phyloP scores from a whole-genome alignment of 768 basidiomycete genomes.

The Leccinum subtestaceum region DNA sequence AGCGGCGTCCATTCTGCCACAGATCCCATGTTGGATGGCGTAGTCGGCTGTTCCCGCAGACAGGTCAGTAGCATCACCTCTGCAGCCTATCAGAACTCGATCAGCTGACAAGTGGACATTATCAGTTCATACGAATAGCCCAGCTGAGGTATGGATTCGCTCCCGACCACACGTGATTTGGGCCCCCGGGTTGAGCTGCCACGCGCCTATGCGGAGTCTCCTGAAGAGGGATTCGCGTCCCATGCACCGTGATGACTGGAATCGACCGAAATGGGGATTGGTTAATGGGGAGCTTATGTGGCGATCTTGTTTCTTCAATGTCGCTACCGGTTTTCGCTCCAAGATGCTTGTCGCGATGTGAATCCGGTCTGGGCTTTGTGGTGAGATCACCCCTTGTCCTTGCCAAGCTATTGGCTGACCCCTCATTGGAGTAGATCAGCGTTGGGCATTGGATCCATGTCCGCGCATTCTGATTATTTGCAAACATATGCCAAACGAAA shows the following conservation, averaged over 20 bases:
- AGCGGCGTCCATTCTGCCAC: constrained; percentile 5
- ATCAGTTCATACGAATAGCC: no score
- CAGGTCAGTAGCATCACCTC: constrained; percentile 50
- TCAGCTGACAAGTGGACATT: constrained; percentile 29
- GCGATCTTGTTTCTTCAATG: constrained; percentile 51
- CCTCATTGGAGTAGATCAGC: constrained; percentile 14
- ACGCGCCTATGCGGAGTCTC: not conserved
- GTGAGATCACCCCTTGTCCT: constrained; percentile 16
- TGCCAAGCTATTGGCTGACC: not conserved
- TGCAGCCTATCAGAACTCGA: constrained; percentile 11
- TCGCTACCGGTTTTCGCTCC: constrained; percentile 23
- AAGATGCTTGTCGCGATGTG: constrained; percentile 22
- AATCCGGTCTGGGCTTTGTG: constrained; percentile 20
- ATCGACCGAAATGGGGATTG: constrained; percentile 4
- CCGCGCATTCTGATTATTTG: constrained; percentile 20
- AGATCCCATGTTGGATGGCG: constrained; percentile 2
- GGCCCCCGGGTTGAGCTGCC: not conserved
- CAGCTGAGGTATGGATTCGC: constrained; percentile 29
- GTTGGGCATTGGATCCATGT: constrained; percentile 22
- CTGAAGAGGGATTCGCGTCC: constrained; percentile 1
- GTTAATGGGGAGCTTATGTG: constrained; percentile 15
- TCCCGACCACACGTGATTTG: constrained; percentile 3
- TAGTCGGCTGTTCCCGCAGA: constrained; percentile 2
- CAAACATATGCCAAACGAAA: constrained; percentile 15
- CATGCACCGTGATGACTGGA: constrained; percentile 1